A percentile compares a stretch with the other conserved stretches of the same genome.
These are phyloP conservation scores for Hypoxylon rickii DNA, from an alignment of 495 filamentous ascomycete genomes.

Conservation along the genomic window DNA sequence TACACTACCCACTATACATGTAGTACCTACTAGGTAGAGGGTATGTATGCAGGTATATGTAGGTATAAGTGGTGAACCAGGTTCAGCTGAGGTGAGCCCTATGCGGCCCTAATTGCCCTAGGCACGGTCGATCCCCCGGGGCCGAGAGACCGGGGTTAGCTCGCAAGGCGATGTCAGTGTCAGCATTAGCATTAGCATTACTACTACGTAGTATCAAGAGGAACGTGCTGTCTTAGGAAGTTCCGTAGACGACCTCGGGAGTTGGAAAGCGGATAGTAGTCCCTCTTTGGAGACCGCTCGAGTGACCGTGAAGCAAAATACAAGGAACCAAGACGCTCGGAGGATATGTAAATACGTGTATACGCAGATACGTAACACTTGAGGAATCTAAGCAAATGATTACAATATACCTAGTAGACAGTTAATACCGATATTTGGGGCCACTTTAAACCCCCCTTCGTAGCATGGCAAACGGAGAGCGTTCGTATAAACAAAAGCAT, in stretches of 20 bases:
- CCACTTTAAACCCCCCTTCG: no score
- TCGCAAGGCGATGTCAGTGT: constrained; percentile 7
- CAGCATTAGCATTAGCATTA: background rate
- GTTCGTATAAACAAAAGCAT: no score
- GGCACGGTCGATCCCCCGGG: constrained; percentile 25
- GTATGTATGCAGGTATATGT: no score
- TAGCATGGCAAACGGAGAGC: no score
- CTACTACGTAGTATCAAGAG: no score
- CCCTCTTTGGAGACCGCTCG: background rate
- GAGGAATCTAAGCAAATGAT: no score
- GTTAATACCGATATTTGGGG: no score
- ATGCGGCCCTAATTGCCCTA: constrained; percentile 26
- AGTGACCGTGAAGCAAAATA: constrained; percentile 9
- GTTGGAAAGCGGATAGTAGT: background rate
- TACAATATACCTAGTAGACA: no score
- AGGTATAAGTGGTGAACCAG: constrained; percentile 14
- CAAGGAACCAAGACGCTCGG: background rate
- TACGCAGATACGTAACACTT: no score
- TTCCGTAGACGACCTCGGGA: background rate
- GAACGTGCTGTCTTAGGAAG: constrained; percentile 9
- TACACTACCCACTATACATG: no score
- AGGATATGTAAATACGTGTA: no score
- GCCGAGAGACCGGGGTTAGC: constrained; percentile 11
- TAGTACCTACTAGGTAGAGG: no score
- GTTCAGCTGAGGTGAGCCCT: constrained; percentile 38